Conservation (phyloP, 768 basidiomycete genomes). For the Leccinellum albellum region DNA sequence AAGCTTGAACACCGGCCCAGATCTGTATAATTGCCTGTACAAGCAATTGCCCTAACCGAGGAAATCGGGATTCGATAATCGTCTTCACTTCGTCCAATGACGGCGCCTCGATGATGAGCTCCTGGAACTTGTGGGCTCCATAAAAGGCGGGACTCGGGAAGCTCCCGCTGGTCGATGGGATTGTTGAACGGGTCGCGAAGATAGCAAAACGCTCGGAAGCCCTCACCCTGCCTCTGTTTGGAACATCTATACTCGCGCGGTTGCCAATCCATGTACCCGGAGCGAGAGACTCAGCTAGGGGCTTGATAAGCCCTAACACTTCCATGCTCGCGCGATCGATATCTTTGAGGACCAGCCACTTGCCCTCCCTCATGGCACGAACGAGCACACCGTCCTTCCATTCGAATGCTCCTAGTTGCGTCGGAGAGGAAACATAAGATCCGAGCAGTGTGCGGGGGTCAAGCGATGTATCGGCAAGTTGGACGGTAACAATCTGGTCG, state of each 20-base stretch:
- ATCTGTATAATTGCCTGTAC: slow-evolving; percentile 54
- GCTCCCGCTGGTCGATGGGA: slow-evolving; percentile 41
- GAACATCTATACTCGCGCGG: slow-evolving; percentile 64
- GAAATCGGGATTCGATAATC: slow-evolving; percentile 69
- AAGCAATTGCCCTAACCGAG: slow-evolving; percentile 49
- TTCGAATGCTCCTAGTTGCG: slow-evolving; percentile 82
- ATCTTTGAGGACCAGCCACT: slow-evolving; percentile 91
- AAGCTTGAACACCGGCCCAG: slow-evolving; percentile 59
- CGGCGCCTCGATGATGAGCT: slow-evolving; percentile 62
- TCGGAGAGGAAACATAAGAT: slow-evolving; percentile 85
- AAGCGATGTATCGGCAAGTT: slow-evolving; percentile 92
- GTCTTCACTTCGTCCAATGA: slow-evolving; percentile 59
- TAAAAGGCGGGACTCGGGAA: slow-evolving; percentile 70
- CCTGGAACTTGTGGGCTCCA: slow-evolving; percentile 80
- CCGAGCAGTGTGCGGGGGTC: slow-evolving; percentile 92
- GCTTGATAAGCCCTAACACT: slow-evolving; percentile 82
- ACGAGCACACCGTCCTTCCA: slow-evolving; percentile 95
- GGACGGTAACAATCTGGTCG: slow-evolving; percentile 78
- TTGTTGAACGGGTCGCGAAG: slow-evolving; percentile 81
- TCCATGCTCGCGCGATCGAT: slow-evolving; percentile 89
- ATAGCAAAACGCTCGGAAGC: slow-evolving; percentile 80
- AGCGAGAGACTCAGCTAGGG: slow-evolving; percentile 71
- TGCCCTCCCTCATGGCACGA: slow-evolving; percentile 83
- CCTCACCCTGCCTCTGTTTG: slow-evolving; percentile 67
- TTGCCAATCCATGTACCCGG: slow-evolving; percentile 73